Base-by-base conservation (phyloP, 129 eudicot species). In the Erigeron canadensis region DNA sequence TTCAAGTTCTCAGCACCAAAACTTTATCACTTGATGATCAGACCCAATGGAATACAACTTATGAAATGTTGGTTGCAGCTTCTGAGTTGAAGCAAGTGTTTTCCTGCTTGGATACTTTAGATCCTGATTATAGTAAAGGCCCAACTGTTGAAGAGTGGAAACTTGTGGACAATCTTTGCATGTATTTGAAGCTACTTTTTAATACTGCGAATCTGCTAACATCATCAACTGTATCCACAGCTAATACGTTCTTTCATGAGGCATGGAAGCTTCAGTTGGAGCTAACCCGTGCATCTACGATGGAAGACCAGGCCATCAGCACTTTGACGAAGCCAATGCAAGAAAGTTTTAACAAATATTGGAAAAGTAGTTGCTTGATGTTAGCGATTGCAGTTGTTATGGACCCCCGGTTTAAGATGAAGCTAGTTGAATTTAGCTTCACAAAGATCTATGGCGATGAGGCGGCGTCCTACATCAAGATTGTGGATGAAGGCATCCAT, bases 391-490 rank as follows among this genome's bases (percentile, higher is more conserved):
- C 98, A 1, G 98, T 92, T 1, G 91, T 90, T 50, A 92, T 92
- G 98, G 98, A 92, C 70, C 98, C 98, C 8, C 80, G 98, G 21
- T 92, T 92, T 72, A 92, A 92, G 51, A 86, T 92, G 95, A 92
- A 92, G 81, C 87, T 92, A 5, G 98, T 92, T 4, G 95, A 92
- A 48, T 92, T 92, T 59, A 92, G 98, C 58, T 92, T 92, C 65
- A 80, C 88, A 1, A 92, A 89, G 75, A 86, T 92, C 61, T 92
- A 89, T 4, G 94, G 91, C 8, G 96, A 89, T 1, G 89, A 92
- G 0, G 83, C 91, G 54, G 80, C 89, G 28, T 13, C 78, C 1
- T 81, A 81, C 44, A 83, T 87, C 28, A 89, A 86, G 38, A 67
- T 77, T 16, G 98, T 89, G 5, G 95, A 93, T 51, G 98, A 93